A percentile compares a stretch with the other conserved stretches of the same genome.
These are phyloP conservation scores for Phytophthora ohioensis DNA, from an alignment of 352 stramenopile species.

Conservation along the genomic window DNA sequence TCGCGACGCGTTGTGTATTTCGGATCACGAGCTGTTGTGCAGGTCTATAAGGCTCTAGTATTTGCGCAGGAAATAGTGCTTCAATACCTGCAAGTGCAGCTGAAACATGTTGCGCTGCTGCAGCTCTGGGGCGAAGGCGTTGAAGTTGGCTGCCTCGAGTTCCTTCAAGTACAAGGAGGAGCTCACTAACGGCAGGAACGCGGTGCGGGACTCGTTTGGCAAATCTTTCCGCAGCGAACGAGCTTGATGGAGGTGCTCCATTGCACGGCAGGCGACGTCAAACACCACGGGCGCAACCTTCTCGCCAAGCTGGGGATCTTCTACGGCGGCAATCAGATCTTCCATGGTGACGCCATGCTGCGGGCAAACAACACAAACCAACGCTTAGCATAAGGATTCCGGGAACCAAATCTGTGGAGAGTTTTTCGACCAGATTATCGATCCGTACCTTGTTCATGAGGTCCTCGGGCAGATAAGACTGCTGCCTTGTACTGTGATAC, in stretches of 20 bases:
- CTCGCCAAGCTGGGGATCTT: slow-evolving; percentile 66
- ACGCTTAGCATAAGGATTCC: slow-evolving; percentile 35
- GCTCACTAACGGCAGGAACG: slow-evolving; percentile 79
- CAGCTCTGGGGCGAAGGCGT: slow-evolving; percentile 72
- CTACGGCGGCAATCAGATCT: slow-evolving; percentile 63
- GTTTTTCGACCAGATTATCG: slow-evolving; percentile 5
- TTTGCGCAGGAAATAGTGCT: slow-evolving; percentile 81
- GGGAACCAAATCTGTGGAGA: slow-evolving; percentile 23
- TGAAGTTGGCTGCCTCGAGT: slow-evolving; percentile 82
- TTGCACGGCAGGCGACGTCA: slow-evolving; percentile 85
- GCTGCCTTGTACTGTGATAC: slow-evolving; percentile 69
- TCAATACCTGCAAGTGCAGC: slow-evolving; percentile 77
- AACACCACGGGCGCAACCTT: slow-evolving; percentile 89
- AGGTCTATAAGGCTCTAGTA: slow-evolving; percentile 58
- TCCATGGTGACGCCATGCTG: slow-evolving; percentile 63
- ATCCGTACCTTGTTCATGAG: slow-evolving; percentile 74
- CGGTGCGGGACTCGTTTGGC: slow-evolving; percentile 56
- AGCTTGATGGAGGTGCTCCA: slow-evolving; percentile 84
- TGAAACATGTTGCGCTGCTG: slow-evolving; percentile 62
- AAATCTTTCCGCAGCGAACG: slow-evolving; percentile 66
- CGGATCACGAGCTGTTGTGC: background rate
- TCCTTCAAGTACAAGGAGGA: slow-evolving; percentile 69
- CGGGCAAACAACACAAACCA: slow-evolving; percentile 26
- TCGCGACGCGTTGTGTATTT: background rate
- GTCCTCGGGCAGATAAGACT: slow-evolving; percentile 86